Conservation (phyloP, 805 yeast genomes). For the Saccharomyces eubayanus region DNA sequence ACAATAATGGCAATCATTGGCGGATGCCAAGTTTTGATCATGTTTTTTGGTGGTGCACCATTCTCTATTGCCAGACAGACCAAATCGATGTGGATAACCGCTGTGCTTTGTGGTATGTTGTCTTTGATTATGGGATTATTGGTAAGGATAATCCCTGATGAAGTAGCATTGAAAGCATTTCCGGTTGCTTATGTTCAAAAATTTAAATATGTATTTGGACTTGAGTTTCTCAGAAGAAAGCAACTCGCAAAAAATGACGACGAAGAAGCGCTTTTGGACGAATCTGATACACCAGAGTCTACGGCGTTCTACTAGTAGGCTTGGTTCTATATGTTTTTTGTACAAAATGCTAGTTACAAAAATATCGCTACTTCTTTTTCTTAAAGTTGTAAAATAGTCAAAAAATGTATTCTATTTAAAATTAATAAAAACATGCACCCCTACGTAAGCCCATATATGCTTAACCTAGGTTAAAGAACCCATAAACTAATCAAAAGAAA, state of each 20-base stretch:
- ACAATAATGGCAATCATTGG: constrained; percentile 66
- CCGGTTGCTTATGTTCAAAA: constrained; percentile 39
- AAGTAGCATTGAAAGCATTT: constrained; percentile 55
- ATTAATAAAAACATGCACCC: neutral
- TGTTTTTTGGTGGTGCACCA: constrained; percentile 97
- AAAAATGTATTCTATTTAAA: neutral
- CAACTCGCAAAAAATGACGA: constrained; percentile 10
- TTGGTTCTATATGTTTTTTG: neutral
- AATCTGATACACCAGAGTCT: constrained; percentile 12
- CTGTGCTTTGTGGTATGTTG: constrained; percentile 68
- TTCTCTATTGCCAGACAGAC: constrained; percentile 76
- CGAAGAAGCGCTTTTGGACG: constrained; percentile 23
- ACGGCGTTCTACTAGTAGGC: constrained; percentile 24
- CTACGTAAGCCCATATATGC: neutral
- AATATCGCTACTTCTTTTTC: neutral
- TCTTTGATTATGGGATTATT: constrained; percentile 75
- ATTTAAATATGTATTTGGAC: constrained; percentile 15
- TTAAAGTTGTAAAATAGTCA: neutral
- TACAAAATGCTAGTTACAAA: neutral
- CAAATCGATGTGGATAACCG: constrained; percentile 83
- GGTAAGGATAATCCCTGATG: constrained; percentile 77
- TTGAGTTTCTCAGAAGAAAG: constrained; percentile 19
- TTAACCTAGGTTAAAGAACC: neutral
- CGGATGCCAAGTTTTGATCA: constrained; percentile 77
- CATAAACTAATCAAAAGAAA: neutral